phyloP scores from a whole-genome alignment of 2,329 filamentous ascomycete genomes.

The Paecilomyces sp. region DNA sequence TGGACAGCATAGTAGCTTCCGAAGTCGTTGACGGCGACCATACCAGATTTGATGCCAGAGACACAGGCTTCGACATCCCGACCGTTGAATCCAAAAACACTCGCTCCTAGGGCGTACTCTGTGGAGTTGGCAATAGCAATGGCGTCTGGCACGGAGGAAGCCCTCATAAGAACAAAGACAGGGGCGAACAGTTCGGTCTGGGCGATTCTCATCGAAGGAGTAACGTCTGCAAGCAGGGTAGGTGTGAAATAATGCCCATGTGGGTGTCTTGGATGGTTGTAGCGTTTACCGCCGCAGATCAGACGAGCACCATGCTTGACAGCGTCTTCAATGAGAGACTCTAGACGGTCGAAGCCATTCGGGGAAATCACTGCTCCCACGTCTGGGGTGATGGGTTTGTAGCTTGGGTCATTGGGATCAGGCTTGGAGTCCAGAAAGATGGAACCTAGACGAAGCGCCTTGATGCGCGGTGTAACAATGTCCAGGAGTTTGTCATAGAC shows the following conservation, averaged over 20 bases:
- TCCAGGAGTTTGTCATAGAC: slow-evolving; percentile 67
- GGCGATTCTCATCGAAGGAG: slow-evolving; percentile 75
- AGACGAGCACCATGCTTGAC: slow-evolving; percentile 72
- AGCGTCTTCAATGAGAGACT: slow-evolving; percentile 69
- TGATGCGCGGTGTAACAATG: slow-evolving; percentile 66
- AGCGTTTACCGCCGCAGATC: slow-evolving; percentile 68
- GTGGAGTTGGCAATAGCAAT: slow-evolving; percentile 78
- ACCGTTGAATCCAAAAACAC: slow-evolving; percentile 70
- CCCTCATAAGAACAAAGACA: slow-evolving; percentile 77
- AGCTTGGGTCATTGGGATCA: slow-evolving; percentile 7
- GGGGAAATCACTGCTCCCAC: slow-evolving; percentile 86
- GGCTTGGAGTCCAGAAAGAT: slow-evolving; percentile 45
- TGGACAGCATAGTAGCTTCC: slow-evolving; percentile 89
- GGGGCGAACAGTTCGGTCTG: slow-evolving; percentile 90
- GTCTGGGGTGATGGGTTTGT: slow-evolving; percentile 45
- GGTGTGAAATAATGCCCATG: slow-evolving; percentile 86
- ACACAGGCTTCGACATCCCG: slow-evolving; percentile 59
- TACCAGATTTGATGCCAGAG: slow-evolving; percentile 66
- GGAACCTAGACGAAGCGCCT: slow-evolving; percentile 67
- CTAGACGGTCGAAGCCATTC: slow-evolving; percentile 66
- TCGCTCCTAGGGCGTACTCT: slow-evolving; percentile 77
- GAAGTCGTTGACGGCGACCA: slow-evolving; percentile 95
- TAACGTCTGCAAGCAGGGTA: slow-evolving; percentile 87
- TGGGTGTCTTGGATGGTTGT: slow-evolving; percentile 64
- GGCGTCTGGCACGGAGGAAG: slow-evolving; percentile 57